phyloP scores from a whole-genome alignment of 768 basidiomycete species.

The Chiua virens region DNA sequence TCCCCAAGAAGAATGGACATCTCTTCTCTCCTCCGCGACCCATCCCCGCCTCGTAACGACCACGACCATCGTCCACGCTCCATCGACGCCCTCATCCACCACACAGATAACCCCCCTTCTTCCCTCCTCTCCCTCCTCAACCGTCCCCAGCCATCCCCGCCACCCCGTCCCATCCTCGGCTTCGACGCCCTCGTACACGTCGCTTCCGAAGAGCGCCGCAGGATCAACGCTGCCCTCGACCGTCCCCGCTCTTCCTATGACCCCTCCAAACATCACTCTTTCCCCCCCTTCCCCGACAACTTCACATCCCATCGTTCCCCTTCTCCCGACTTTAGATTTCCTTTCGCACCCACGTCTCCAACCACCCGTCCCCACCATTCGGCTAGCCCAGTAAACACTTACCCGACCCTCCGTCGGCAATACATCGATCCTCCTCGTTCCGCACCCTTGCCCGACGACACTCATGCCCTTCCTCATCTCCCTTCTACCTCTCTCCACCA shows the following conservation, averaged over 20 bases:
- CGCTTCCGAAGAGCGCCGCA: constrained; percentile 62
- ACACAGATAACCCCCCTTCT: constrained; percentile 5
- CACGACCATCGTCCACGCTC: background rate
- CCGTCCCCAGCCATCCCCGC: constrained; percentile 4
- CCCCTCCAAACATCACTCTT: constrained; percentile 6
- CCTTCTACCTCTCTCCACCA: constrained; percentile 10
- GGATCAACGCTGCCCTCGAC: constrained; percentile 38
- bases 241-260: no score
- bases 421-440: constrained; percentile 11
- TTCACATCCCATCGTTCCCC: constrained; percentile 14
- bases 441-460: constrained; percentile 9
- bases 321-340: constrained; percentile 8
- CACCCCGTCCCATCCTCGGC: constrained; percentile 27
- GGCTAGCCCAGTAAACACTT: constrained; percentile 20
- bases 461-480: background rate
- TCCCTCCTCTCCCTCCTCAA: constrained; percentile 23
- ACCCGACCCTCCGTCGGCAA: constrained; percentile 26
- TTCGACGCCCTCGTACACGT: constrained; percentile 72
- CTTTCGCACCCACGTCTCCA: constrained; percentile 12
- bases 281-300: constrained; percentile 11
- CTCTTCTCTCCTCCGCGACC: constrained; percentile 63
- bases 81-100: constrained; percentile 1
- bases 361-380: constrained; percentile 16
- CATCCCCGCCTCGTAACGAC: constrained; percentile 2
- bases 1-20: constrained; percentile 72